Evolutionary conservation across 2,329 filamentous ascomycete species (phyloP), one percentile per base, ranked within the genome.

Genomic region (Elsinoe perseae): DNA sequence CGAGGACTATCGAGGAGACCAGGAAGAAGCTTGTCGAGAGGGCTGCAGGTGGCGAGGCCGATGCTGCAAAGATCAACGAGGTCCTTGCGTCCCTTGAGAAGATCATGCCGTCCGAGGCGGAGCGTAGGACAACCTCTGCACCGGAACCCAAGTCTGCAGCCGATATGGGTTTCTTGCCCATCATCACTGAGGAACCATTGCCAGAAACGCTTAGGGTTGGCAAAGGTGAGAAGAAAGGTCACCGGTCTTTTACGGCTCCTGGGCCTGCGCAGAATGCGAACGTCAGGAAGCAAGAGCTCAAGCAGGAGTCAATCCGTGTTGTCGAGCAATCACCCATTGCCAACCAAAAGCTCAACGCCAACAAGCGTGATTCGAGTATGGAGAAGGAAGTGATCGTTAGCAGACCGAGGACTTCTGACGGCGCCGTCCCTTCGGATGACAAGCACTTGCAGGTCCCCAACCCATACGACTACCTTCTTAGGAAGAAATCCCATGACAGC

Each of bases 1-100:
- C 78, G 36, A 75, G 75, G 53, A 80, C 82, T 56, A 68, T 85
- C 30, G 74, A 75, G 6, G 80, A 84, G 64, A 81, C 79, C 8
- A 77, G 81, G 18, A 75, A 77, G 32, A 78, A 79, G 60, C 73
- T 85, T 27, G 75, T 80, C 30, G 75, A 77, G 2, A 75, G 77
- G 53, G 73, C 75, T 20, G 74, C 70, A 21, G 75, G 74, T 64
- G 75, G 74, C 64, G 63, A 74, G 64, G 62, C 72, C 63, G 66
- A 72, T 69, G 68, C 77, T 59, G 71, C 73, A 3, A 78, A 82
- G 58, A 73, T 84, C 40, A 75, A 80, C 28, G 78, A 82, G 46
- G 77, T 86, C 21, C 78, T 86, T 44, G 75, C 75, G 50, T 66
- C 69, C 60, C 62, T 70, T 9, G 68, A 70, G 44, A 65, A 63